Base-by-base conservation (phyloP, 2,329 filamentous ascomycete species). In the Torrubiellomyces zombiae region DNA sequence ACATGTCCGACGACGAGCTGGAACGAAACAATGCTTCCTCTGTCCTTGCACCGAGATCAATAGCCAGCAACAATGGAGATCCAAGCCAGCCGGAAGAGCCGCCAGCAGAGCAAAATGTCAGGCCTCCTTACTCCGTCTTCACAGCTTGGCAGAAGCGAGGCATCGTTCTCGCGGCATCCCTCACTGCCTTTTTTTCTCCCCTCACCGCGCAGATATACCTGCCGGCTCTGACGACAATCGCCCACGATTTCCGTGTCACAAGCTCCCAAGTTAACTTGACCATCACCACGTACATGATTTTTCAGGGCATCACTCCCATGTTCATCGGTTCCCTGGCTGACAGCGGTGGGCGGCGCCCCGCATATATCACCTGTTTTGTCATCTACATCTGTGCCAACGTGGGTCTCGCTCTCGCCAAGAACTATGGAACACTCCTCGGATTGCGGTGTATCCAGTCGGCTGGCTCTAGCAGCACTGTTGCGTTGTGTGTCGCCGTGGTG, bases 281-380 rank as follows among this genome's bases (percentile, higher is more conserved):
- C 6, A 44, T 67, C 20, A 66, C 62, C 2, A 62, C 58, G 2
- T 67, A 67, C 37, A 60, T 66, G 59, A 58, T 74, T 24, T 60
- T 74, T 18, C 69, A 73, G 47, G 69, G 63, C 12, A 44, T 75
- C 9, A 56, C 61, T 1, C 69, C 69, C 14, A 60, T 60, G 35
- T 58, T 72, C 28, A 47, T 69, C 20, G 67, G 63, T 1, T 58
- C 59, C 4, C 44, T 73, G 17, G 62, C 67, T 1, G 69, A 74
- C 37, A 54, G 43, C 3, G 48, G 52, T 2, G 67, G 68, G 2
- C 51, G 66, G 18, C 49, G 66, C 5, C 64, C 64, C 0, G 60
- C 60, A 2, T 71, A 67, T 32, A 34, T 68, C 1, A 27, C 63
- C 14, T 60, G 56, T 32, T 70, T 68, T 32, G 38, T 53, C 13